Conservation (phyloP, 352 stramenopile species). For the Phytophthora pluvialis region DNA sequence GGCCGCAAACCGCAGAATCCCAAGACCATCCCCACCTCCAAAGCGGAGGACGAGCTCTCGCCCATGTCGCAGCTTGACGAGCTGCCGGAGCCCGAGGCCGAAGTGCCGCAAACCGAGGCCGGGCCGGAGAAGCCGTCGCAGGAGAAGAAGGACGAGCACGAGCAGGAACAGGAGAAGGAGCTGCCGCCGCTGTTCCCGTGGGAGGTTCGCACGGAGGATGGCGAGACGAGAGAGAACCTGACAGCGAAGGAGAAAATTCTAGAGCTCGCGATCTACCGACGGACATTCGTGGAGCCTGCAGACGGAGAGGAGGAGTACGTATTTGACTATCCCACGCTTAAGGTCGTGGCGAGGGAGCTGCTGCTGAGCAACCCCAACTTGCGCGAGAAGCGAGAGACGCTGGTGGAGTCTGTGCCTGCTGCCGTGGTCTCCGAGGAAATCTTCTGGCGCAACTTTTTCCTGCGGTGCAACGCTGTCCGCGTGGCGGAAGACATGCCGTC, state of each 20-base stretch:
- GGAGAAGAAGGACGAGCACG: constrained; percentile 10
- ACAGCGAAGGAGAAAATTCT: constrained; percentile 59
- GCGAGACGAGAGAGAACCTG: constrained; percentile 43
- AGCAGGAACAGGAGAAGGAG: constrained; percentile 18
- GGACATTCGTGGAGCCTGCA: constrained; percentile 66
- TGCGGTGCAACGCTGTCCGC: constrained; percentile 67
- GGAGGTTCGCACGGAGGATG: constrained; percentile 49
- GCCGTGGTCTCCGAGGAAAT: constrained; percentile 54
- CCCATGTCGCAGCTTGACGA: constrained; percentile 35
- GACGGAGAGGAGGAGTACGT: constrained; percentile 68
- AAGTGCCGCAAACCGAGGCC: constrained; percentile 24
- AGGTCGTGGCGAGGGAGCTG: constrained; percentile 53
- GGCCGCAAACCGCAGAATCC: constrained; percentile 18
- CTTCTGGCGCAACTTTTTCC: constrained; percentile 81
- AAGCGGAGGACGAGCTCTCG: constrained; percentile 35
- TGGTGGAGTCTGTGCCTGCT: constrained; percentile 45
- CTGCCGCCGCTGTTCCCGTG: constrained; percentile 48
- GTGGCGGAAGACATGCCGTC: constrained; percentile 42
- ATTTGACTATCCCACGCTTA: constrained; percentile 63
- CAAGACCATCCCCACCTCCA: constrained; percentile 35
- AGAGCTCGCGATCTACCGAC: constrained; percentile 65
- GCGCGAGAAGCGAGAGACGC: constrained; percentile 59
- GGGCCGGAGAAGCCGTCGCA: constrained; percentile 8
- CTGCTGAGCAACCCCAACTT: constrained; percentile 64
- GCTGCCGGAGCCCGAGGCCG: constrained; percentile 27